Percentiles rank a stretch among this genome's conserved stretches.
Conservation (phyloP, 2,329 filamentous ascomycete genomes). For the Zelopaecilomyces penicillatus region DNA sequence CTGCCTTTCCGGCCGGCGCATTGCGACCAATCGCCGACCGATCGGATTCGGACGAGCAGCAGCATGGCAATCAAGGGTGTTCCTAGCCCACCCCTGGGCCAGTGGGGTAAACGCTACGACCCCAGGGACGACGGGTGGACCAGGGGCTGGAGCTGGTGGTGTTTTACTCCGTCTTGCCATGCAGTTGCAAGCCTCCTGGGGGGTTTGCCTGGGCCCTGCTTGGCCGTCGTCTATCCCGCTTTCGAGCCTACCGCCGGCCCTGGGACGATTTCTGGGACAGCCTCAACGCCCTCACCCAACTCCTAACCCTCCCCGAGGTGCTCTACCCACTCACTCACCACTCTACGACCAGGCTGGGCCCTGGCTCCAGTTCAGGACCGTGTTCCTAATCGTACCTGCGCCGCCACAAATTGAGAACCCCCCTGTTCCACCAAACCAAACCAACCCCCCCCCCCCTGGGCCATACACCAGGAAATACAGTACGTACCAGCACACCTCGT, state of each 20-base stretch:
- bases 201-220: neutral
- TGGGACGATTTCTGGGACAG: too few species aligned
- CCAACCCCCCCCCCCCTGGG: neutral
- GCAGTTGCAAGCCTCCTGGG: slow-evolving; percentile 1
- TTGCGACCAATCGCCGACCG: slow-evolving; percentile 7
- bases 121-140: slow-evolving; percentile 4
- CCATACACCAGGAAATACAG: neutral
- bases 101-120: slow-evolving; percentile 8
- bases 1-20: too few species aligned
- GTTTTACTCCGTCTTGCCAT: slow-evolving; percentile 8
- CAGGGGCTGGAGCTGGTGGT: slow-evolving; percentile 5
- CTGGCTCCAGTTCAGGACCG: neutral
- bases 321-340: too few species aligned
- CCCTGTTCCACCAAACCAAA: neutral
- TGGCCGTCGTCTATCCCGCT: slow-evolving; percentile 2
- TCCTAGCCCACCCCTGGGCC: neutral
- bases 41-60: slow-evolving; percentile 8
- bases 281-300: too few species aligned
- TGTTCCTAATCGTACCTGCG: neutral
- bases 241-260: slow-evolving; percentile 4
- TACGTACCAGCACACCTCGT: slow-evolving; percentile 10
- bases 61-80: slow-evolving; percentile 10
- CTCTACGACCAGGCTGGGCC: neutral
- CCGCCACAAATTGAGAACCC: neutral
- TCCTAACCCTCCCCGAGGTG: neutral